Base-by-base conservation (phyloP, 2,329 filamentous ascomycete species). In the Penicillium sp. region DNA sequence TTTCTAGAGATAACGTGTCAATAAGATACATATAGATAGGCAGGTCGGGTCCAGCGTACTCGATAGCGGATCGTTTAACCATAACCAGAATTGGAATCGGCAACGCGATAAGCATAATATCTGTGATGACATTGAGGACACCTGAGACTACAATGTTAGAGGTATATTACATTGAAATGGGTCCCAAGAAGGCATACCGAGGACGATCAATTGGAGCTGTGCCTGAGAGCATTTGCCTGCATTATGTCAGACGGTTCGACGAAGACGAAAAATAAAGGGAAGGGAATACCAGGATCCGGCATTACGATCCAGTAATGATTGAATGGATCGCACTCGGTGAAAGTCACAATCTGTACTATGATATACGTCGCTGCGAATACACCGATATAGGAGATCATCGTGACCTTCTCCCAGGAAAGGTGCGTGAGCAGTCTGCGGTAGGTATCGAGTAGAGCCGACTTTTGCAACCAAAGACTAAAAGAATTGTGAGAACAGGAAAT, bases 401-500 rank as follows among this genome's bases (percentile, higher is more conserved):
- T 60, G 39, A 40, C 15, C 41, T 55, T 62, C 38, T 62, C 60
- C 60, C 60, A 62, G 27, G 51, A 36, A 44, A 62, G 57, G 8
- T 62, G 38, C 8, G 23, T 53, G 39, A 60, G 48, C 15, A 62
- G 38, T 44, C 54, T 44, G 44, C 60, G 57, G n/a, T 62, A 62
- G 34, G 60, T 58, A 57, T 62, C 60, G 31, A 62, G 57, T 36
- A 62, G 54, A 39, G 58, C 60, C 23, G 53, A 40, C 25, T 62
- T 62, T 44, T 62, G 60, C 43, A 62, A 43, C 60, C 60, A 62
- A 27, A 62, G 60, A 60, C 60, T 60, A 53, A 25, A 56, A 45
- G 27, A 40, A 27, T 53, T 29, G 41, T 52, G 27, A 52, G 57
- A 53, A 51, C 44, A 40, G 25, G 38, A 16, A 25, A 31, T 29